Evolutionary conservation across 371 early-diverging fungal genomes (phyloP).

Genomic region (Lichtheimia ramosa): DNA sequence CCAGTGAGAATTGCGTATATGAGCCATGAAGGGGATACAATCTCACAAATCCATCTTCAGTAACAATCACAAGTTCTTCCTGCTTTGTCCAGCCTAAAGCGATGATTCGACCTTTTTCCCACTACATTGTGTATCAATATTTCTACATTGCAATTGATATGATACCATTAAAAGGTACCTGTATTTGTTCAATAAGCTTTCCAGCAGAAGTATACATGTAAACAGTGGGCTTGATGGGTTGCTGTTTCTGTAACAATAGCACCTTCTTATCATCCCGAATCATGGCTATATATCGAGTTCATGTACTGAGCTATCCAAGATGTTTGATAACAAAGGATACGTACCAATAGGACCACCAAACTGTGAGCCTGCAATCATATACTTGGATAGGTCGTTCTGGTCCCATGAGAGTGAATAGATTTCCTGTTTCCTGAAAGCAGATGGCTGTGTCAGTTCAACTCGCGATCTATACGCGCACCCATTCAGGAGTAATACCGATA

Average conservation of each 20-base stretch:
- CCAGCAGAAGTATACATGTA: conserved; percentile 87
- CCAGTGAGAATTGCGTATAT: conserved; percentile 80
- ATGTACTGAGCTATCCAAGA: not conserved
- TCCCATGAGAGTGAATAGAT: conserved; percentile 89
- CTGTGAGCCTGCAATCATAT: conserved; percentile 79
- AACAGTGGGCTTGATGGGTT: conserved; percentile 76
- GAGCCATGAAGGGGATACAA: conserved; percentile 83
- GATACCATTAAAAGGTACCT: conserved; percentile 43
- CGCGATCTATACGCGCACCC: not conserved
- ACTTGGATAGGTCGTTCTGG: conserved; percentile 80
- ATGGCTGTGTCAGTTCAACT: not conserved
- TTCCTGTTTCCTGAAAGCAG: conserved; percentile 61
- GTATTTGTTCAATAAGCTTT: conserved; percentile 79
- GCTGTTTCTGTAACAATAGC: conserved; percentile 70
- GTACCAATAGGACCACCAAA: conserved; percentile 93
- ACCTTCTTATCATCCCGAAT: conserved; percentile 86
- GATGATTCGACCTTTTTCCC: conserved; percentile 89
- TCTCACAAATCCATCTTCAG: conserved; percentile 87
- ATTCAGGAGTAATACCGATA: conserved; percentile 33
- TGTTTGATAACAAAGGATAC: not conserved
- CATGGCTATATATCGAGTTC: conserved; percentile 57
- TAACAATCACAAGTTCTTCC: conserved; percentile 86
- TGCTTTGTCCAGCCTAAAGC: conserved; percentile 88
- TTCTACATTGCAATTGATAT: not conserved
- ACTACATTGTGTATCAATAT: conserved; percentile 45